phyloP scores from a whole-genome alignment of 768 basidiomycete species.

The Terana coerulea region DNA sequence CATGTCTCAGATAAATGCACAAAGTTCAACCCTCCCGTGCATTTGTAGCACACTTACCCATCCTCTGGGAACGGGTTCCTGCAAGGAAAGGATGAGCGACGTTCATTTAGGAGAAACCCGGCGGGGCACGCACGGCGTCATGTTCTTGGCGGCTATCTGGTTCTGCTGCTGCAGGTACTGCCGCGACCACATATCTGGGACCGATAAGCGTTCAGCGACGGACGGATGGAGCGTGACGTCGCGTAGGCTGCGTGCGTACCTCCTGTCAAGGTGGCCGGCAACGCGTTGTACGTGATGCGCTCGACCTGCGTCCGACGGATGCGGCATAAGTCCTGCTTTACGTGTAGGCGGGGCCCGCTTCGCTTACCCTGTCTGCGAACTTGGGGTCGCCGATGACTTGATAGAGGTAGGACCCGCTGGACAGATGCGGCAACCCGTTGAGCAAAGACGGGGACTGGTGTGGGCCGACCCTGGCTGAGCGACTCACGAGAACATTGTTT shows the following conservation, averaged over 20 bases:
- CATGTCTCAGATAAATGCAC: background rate
- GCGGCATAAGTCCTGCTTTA: background rate
- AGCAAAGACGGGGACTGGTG: background rate
- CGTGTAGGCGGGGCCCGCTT: background rate
- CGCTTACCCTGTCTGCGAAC: slow-evolving; percentile 42
- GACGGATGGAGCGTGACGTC: background rate
- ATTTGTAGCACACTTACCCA: slow-evolving; percentile 31
- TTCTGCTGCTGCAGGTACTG: slow-evolving; percentile 60
- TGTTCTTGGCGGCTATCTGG: slow-evolving; percentile 53
- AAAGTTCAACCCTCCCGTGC: background rate
- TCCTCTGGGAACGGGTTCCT: slow-evolving; percentile 53
- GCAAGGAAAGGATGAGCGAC: background rate
- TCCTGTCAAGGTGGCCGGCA: slow-evolving; percentile 46
- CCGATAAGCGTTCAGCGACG: no score
- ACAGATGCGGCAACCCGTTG: no score
- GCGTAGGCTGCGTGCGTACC: slow-evolving; percentile 23
- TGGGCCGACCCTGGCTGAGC: background rate
- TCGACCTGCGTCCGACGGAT: no score
- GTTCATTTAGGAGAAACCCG: background rate
- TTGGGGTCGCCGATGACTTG: slow-evolving; percentile 54
- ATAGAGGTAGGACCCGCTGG: slow-evolving; percentile 50
- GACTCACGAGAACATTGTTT: slow-evolving; percentile 58
- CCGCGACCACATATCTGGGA: slow-evolving; percentile 51
- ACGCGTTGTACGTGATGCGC: slow-evolving; percentile 47
- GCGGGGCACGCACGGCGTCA: slow-evolving; percentile 38